Evolutionary conservation across 495 filamentous ascomycete species (phyloP), one percentile per base, ranked within the genome.

Genomic region (Penicillium mononematosum): DNA sequence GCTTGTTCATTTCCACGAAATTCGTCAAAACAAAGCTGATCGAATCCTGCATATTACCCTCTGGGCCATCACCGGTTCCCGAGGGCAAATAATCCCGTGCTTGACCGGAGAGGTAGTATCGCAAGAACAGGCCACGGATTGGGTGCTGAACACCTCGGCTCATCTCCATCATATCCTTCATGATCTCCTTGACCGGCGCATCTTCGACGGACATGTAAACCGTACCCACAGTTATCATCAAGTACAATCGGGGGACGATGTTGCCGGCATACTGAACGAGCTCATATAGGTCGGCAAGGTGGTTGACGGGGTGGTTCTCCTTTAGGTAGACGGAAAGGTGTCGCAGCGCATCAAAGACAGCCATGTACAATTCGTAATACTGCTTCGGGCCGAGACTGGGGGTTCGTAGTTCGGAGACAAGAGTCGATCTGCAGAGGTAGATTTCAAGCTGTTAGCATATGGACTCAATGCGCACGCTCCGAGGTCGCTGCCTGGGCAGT

Each of bases 91-190:
- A 86, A 72, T 98, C 93, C 55, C 93, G 81, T 9, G 93, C 94
- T 76, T 98, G 93, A 17, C 92, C 92, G 31, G 90, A 91, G 31
- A 98, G 83, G 64, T 96, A 98, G 74, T 98, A 98, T 69, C 94
- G 84, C 59, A 98, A 75, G 71, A 98, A 98, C 39, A 98, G 77
- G 3, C 94, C 94, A 46, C 94, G 88, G 47, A 96, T 90, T 2
- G 94, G 94, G 67, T 98, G 95, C 67, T 98, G 94, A 29, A 98
- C 91, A 46, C 94, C 94, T 59, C 94, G 84, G 72, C 90, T 96
- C 94, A 98, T 98, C 75, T 98, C 94, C 94, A 98, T 98, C 94
- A 98, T 98, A 69, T 98, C 94, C 73, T 98, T 98, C 94, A 98
- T 98, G 54, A 98, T 92, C 76, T 98, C 94, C 75, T 98, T 98